Conservation (phyloP, 345 rosid genomes). For the Citrus australasica region DNA sequence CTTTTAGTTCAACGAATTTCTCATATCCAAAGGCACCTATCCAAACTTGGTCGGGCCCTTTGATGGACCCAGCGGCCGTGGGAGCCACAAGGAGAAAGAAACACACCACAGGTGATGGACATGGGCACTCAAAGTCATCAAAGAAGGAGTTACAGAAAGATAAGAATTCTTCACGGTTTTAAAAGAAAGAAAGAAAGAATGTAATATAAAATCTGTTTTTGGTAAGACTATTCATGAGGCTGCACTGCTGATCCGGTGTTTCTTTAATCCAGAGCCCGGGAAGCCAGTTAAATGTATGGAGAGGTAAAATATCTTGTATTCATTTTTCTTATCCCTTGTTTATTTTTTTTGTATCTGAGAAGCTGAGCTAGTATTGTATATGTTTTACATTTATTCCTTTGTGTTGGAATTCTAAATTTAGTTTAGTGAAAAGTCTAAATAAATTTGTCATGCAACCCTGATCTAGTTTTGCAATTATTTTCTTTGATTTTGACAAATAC, state of each 20-base stretch:
- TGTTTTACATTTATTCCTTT: constrained; percentile 19
- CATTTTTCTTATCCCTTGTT: constrained; percentile 27
- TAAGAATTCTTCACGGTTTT: constrained; percentile 30
- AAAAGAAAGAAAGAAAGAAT: constrained; percentile 24
- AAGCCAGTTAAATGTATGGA: constrained; percentile 32
- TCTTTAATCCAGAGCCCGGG: constrained; percentile 20
- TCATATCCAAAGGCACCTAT: constrained; percentile 61
- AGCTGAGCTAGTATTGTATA: constrained; percentile 37
- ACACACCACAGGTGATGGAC: constrained; percentile 33
- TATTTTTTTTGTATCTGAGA: constrained; percentile 22
- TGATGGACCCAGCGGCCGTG: constrained; percentile 42
- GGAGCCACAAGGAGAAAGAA: constrained; percentile 55
- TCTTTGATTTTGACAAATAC: constrained; percentile 6
- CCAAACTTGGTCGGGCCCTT: constrained; percentile 97
- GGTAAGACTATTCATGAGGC: constrained; percentile 26
- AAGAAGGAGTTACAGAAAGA: constrained; percentile 28
- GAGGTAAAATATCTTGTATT: constrained; percentile 39
- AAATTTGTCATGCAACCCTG: constrained; percentile 17
- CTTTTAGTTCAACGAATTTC: constrained; percentile 74
- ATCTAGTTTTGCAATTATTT: constrained; percentile 12
- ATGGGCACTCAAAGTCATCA: constrained; percentile 22
- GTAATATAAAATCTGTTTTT: constrained; percentile 20
- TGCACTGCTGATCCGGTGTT: constrained; percentile 24
- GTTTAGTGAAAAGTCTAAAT: constrained; percentile 26
- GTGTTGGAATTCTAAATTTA: constrained; percentile 17